Conservation (phyloP, 257 asterid genomes). For the Thymus quinquecostatus region DNA sequence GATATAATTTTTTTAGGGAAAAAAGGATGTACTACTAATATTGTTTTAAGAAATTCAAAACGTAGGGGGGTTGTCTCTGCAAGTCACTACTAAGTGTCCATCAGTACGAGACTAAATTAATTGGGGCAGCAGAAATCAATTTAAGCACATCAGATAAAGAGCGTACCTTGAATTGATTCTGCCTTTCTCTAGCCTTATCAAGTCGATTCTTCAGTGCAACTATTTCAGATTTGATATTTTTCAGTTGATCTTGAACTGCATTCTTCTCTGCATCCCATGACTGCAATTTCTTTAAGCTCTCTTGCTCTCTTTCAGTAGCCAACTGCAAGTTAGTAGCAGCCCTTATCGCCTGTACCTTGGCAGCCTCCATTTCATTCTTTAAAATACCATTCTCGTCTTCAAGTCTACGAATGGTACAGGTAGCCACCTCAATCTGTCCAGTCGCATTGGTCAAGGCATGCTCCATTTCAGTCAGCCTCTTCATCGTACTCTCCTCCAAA, state of each 20-base stretch:
- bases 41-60: no score
- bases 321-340: constrained; percentile 45
- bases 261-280: constrained; percentile 47
- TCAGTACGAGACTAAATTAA: not conserved
- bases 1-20: no score
- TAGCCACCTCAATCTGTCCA: constrained; percentile 50
- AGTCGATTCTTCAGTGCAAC: constrained; percentile 38
- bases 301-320: constrained; percentile 59
- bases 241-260: constrained; percentile 45
- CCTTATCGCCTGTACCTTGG: constrained; percentile 36
- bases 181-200: constrained; percentile 48
- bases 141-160: not conserved
- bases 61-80: no score
- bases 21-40: no score
- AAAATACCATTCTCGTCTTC: constrained; percentile 50
- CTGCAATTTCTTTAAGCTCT: constrained; percentile 50
- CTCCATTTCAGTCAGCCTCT: constrained; percentile 73
- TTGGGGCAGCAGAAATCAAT: constrained; percentile 2
- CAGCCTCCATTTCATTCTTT: constrained; percentile 49
- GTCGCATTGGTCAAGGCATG: constrained; percentile 52
- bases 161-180: constrained; percentile 69
- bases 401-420: constrained; percentile 40
- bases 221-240: constrained; percentile 34
- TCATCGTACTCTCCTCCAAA: constrained; percentile 58
- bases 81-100: not conserved